Percentiles rank a stretch among this genome's conserved stretches.
Conservation (phyloP, 2,329 filamentous ascomycete species). For the Pyrenochaeta sp. region DNA sequence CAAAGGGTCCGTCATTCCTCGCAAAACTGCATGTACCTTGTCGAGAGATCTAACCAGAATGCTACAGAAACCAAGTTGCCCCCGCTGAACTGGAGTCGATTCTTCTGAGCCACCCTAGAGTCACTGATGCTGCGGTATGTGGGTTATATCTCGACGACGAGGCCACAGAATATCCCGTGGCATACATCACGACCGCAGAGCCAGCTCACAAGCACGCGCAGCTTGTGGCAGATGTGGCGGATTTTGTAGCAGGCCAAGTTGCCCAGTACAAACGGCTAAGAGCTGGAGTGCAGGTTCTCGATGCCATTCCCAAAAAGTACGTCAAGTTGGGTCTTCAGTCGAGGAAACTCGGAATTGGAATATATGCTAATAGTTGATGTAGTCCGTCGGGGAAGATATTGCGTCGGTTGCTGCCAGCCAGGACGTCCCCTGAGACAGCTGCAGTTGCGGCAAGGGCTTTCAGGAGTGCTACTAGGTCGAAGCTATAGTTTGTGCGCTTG, state of each 20-base stretch:
- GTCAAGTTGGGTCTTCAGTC: too few species aligned
- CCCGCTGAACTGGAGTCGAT: slow-evolving; percentile 65
- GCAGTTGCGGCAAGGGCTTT: too few species aligned
- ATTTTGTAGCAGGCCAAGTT: background rate
- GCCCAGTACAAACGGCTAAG: background rate
- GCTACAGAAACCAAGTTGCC: slow-evolving; percentile 59
- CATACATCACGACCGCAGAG: slow-evolving; percentile 2
- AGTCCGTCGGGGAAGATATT: too few species aligned
- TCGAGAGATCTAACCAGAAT: slow-evolving; percentile 28
- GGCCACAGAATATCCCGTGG: slow-evolving; percentile 7
- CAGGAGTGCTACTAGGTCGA: too few species aligned
- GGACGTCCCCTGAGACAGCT: too few species aligned
- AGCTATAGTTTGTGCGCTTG: too few species aligned
- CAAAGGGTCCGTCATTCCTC: slow-evolving; percentile 52
- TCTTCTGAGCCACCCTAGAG: slow-evolving; percentile 58
- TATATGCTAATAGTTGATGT: too few species aligned
- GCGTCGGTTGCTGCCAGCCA: too few species aligned
- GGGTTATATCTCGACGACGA: slow-evolving; percentile 2
- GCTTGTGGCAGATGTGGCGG: background rate
- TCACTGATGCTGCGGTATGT: slow-evolving; percentile 55
- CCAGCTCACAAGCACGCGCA: background rate
- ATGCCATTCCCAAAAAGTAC: background rate
- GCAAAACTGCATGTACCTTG: slow-evolving; percentile 51
- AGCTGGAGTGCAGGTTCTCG: background rate
- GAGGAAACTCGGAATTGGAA: too few species aligned